These are phyloP conservation scores for Aspergillus melleus DNA, from an alignment of 2,329 filamentous ascomycete species.

Conservation along the genomic window DNA sequence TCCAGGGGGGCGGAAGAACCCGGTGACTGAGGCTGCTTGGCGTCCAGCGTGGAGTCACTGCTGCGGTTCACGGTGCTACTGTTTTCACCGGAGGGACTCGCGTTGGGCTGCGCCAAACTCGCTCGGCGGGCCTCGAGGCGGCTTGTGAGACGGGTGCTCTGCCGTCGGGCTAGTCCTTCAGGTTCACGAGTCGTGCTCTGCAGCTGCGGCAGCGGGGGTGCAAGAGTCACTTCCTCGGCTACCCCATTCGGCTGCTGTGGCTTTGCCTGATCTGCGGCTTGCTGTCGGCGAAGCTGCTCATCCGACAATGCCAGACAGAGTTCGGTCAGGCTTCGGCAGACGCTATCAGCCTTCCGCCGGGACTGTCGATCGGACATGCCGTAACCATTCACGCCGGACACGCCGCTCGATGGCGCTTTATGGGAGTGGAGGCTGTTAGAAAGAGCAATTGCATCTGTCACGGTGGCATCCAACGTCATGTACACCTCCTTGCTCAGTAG, in stretches of 20 bases:
- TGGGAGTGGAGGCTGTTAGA: constrained; percentile 74
- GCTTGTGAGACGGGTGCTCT: constrained; percentile 30
- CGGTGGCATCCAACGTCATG: constrained; percentile 75
- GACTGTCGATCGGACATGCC: constrained; percentile 73
- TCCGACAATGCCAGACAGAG: constrained; percentile 82
- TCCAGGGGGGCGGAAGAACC: constrained; percentile 30
- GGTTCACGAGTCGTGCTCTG: constrained; percentile 42
- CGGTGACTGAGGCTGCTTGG: constrained; percentile 14
- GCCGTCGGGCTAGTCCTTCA: constrained; percentile 29
- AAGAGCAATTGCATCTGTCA: constrained; percentile 76
- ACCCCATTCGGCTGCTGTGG: constrained; percentile 23
- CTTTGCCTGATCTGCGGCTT: constrained; percentile 26
- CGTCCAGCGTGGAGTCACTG: constrained; percentile 8
- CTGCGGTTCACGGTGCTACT: constrained; percentile 4
- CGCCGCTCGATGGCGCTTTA: constrained; percentile 57
- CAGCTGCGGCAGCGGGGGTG: constrained; percentile 33
- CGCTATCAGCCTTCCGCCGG: constrained; percentile 84
- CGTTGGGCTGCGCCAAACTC: constrained; percentile 34
- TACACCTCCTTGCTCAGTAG: constrained; percentile 72
- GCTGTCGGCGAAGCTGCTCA: constrained; percentile 41
- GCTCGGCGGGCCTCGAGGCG: constrained; percentile 43
- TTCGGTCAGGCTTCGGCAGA: constrained; percentile 91
- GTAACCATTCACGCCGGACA: constrained; percentile 39
- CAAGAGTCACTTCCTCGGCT: constrained; percentile 24
- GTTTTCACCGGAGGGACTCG: constrained; percentile 13